These are phyloP conservation scores for Nitzschia sp. DNA, from an alignment of 108 stramenopile species.

Conservation along the genomic window DNA sequence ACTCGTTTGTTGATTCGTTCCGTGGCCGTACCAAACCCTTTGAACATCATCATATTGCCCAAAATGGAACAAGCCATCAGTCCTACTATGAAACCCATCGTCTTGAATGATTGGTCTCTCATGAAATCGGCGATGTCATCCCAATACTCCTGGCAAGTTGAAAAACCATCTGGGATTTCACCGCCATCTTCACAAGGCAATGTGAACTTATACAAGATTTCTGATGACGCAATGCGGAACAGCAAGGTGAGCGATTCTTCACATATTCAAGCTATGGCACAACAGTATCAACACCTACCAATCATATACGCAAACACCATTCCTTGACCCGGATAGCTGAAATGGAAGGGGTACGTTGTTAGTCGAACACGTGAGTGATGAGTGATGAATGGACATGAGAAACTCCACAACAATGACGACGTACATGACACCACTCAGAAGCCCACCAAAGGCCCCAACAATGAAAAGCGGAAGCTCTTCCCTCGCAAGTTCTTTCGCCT, in stretches of 20 bases:
- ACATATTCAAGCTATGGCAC: background rate
- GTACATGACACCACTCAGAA: constrained; percentile 49
- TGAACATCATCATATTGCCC: constrained; percentile 44
- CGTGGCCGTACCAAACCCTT: constrained; percentile 52
- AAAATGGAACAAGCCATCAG: constrained; percentile 29
- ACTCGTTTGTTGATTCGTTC: constrained; percentile 65
- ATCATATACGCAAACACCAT: constrained; percentile 51
- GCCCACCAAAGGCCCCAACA: constrained; percentile 43
- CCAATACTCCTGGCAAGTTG: constrained; percentile 40
- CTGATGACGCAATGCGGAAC: constrained; percentile 44
- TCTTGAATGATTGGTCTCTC: constrained; percentile 25
- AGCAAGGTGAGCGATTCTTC: background rate
- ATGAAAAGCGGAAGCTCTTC: constrained; percentile 26
- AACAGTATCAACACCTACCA: background rate
- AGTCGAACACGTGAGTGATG: background rate
- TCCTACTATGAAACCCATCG: constrained; percentile 26
- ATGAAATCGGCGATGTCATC: constrained; percentile 29
- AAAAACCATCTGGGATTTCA: constrained; percentile 15
- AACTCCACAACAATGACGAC: background rate
- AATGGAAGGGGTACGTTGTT: background rate
- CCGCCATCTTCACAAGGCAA: constrained; percentile 23
- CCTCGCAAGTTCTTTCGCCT: constrained; percentile 31
- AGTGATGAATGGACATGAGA: background rate
- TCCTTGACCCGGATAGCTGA: constrained; percentile 50
- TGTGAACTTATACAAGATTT: constrained; percentile 34